These are phyloP conservation scores for Hypoxylon subgilvum DNA, from an alignment of 495 filamentous ascomycete genomes.

Conservation along the genomic window DNA sequence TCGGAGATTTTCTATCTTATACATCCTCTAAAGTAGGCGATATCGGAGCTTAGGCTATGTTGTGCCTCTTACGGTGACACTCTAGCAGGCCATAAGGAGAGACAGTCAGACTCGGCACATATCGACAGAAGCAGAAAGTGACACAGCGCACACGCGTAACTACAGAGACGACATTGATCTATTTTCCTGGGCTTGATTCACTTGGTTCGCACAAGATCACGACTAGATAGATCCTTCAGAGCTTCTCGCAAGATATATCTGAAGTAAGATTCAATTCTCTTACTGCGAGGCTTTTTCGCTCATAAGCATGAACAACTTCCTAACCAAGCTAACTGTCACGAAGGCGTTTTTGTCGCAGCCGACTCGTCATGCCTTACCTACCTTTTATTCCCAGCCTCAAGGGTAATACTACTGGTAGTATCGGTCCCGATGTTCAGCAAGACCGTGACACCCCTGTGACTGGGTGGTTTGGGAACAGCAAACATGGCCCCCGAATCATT, in stretches of 20 bases:
- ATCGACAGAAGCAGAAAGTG: background rate
- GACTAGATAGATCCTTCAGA: slow-evolving; percentile 1
- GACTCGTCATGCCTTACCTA: no score
- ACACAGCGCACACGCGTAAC: background rate
- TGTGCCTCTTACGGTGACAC: slow-evolving; percentile 3
- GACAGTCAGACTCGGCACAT: background rate
- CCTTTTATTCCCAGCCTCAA: no score
- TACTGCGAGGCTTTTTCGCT: background rate
- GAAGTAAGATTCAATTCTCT: background rate
- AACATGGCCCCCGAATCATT: no score
- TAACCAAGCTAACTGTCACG: no score
- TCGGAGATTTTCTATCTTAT: background rate
- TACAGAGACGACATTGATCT: background rate
- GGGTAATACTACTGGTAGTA: background rate
- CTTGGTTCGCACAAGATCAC: background rate
- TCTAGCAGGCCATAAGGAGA: background rate
- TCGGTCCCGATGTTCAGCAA: no score
- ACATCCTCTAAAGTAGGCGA: no score
- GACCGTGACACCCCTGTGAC: no score
- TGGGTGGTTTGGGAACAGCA: no score
- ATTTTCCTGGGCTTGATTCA: background rate
- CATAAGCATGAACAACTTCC: background rate
- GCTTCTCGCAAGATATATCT: slow-evolving; percentile 14
- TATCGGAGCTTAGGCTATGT: background rate
- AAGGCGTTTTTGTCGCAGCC: no score